Evolutionary conservation across 2,329 filamentous ascomycete species (phyloP), one percentile per base, ranked within the genome.

Genomic region (Epichloe sylvatica): DNA sequence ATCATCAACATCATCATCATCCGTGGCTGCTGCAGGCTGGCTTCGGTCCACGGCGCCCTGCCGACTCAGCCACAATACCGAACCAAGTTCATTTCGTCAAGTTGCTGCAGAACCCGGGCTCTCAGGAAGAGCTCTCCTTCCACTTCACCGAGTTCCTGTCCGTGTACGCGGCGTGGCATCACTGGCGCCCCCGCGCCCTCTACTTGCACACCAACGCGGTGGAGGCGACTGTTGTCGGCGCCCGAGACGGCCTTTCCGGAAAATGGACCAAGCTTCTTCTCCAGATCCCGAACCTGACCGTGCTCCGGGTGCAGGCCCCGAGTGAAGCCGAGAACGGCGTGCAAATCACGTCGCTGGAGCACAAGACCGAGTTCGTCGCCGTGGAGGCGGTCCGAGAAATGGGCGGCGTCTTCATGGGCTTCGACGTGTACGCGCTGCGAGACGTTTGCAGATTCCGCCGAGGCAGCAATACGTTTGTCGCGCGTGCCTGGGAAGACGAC

Each of bases 281-380:
- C 46, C 48, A 49, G 3, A 38, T 60, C 1, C 57, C 59, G 7
- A 43, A 44, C 8, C 23, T 63, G 2, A 49, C 35, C 2, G 42
- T 60, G 39, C 54, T 56, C 17, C 61, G 80, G 74, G 17, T 53
- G 45, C 8, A 45, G n/a, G 42, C 47, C 3, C 57, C 55, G 8
- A 49, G 40, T 5, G 25, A 37, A 4, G 54, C 57, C 0, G 17
- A n/a, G 12, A 56, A 58, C 37, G 56, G 57, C 8, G 34, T 52
- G 6, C 36, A 39, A 15, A 54, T 58, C n/a, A 34, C 15, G 0
- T 41, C 45, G 1, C 49, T 56, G 46, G 52, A 56, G 43, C 58
- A 59, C 49, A 51, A 53, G 45, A 52, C 53, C 1, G 57, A 60
- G 40, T 56, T 60, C 46, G 52, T 58, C 11, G 52, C 56, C 8